phyloP scores from a whole-genome alignment of 1,284 basidiomycete genomes.

The Sparassis latifolia region DNA sequence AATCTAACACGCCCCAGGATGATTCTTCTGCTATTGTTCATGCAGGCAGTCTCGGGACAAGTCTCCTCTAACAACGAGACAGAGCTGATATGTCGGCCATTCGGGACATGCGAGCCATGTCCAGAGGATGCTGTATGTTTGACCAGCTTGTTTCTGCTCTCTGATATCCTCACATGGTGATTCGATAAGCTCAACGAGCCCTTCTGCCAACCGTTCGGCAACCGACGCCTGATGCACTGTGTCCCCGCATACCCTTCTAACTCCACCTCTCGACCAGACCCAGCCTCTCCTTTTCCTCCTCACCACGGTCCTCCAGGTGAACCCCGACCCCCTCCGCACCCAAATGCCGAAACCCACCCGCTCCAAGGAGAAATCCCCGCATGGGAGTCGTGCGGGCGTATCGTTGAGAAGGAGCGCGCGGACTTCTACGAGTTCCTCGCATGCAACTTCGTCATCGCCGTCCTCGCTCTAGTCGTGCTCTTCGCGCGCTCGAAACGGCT shows the following conservation, averaged over 20 bases:
- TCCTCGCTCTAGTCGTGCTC: slow-evolving; percentile 58
- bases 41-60: background rate
- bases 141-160: background rate
- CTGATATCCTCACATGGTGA: background rate
- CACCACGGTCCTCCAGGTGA: slow-evolving; percentile 12
- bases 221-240: slow-evolving; percentile 81
- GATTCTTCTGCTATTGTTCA: slow-evolving; percentile 1
- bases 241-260: slow-evolving; percentile 26
- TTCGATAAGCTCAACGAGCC: slow-evolving; percentile 65
- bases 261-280: slow-evolving; percentile 19
- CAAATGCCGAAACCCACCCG: slow-evolving; percentile 11
- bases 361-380: slow-evolving; percentile 66
- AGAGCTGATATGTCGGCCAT: slow-evolving; percentile 59
- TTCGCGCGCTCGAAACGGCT: slow-evolving; percentile 63
- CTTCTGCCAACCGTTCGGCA: slow-evolving; percentile 88
- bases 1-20: background rate
- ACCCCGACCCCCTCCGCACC: background rate
- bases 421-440: slow-evolving; percentile 88
- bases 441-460: slow-evolving; percentile 70
- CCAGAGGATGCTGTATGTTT: slow-evolving; percentile 67
- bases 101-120: slow-evolving; percentile 80
- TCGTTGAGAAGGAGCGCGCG: slow-evolving; percentile 66
- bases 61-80: slow-evolving; percentile 9
- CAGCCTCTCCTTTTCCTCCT: slow-evolving; percentile 6
- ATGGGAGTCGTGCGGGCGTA: slow-evolving; percentile 87